These are phyloP conservation scores for Mortierella sp. DNA, from an alignment of 371 early-diverging fungal genomes.

Conservation along the genomic window DNA sequence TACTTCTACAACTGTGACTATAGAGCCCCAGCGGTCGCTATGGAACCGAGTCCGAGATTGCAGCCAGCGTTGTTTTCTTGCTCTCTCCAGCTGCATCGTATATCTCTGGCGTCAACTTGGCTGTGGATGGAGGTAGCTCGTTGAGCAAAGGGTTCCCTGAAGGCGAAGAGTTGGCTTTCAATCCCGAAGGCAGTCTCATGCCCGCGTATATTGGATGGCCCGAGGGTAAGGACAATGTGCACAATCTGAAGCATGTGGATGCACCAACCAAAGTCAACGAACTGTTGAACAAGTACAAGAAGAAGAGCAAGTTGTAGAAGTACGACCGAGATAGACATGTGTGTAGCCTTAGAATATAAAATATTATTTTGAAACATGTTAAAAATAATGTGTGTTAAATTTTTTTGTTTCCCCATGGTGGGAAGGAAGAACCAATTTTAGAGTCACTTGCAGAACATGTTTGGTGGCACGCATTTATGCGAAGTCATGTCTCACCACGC, in stretches of 20 bases:
- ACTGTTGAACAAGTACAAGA: constrained; percentile 51
- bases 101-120: constrained; percentile 60
- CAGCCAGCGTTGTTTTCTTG: constrained; percentile 61
- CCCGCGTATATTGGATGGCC: constrained; percentile 56
- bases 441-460: neutral
- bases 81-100: constrained; percentile 62
- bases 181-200: constrained; percentile 51
- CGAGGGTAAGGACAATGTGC: constrained; percentile 51
- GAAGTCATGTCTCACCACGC: neutral
- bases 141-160: constrained; percentile 54
- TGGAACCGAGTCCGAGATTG: constrained; percentile 67
- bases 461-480: neutral
- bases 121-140: constrained; percentile 59
- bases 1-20: neutral
- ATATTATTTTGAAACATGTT: no score
- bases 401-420: no score
- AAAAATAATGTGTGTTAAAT: no score
- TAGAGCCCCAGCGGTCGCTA: constrained; percentile 64
- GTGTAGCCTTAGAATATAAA: neutral
- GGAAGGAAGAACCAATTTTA: neutral
- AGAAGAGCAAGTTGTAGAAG: constrained; percentile 45
- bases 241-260: constrained; percentile 53
- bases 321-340: neutral
- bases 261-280: constrained; percentile 47
- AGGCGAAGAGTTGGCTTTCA: constrained; percentile 47